Conservation (phyloP, 2,329 filamentous ascomycete species). For the Diaporthe caulivora region DNA sequence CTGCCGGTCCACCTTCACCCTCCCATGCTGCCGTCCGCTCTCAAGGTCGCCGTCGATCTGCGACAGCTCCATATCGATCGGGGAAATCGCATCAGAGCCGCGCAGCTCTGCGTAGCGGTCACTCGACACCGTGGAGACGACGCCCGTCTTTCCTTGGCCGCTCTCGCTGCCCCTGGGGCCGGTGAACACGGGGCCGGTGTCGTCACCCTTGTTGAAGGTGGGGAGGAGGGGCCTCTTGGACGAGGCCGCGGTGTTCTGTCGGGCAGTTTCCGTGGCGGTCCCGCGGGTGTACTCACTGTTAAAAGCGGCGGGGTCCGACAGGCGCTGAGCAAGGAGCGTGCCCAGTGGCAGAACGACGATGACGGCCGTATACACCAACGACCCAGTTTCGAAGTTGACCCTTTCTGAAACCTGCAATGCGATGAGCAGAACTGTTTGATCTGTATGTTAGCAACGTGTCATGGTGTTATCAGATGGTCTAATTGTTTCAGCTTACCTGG, state of each 20-base stretch:
- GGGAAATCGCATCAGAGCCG: constrained; percentile 43
- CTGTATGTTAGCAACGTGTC: neutral
- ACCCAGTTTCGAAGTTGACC: constrained; percentile 62
- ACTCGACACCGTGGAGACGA: constrained; percentile 34
- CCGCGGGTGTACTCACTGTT: constrained; percentile 30
- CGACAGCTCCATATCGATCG: constrained; percentile 50
- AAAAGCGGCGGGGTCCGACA: constrained; percentile 49
- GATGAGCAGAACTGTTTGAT: constrained; percentile 61
- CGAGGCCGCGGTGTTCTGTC: constrained; percentile 38
- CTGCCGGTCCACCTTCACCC: constrained; percentile 48
- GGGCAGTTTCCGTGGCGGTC: constrained; percentile 38
- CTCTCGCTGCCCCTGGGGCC: constrained; percentile 27
- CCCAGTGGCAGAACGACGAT: constrained; percentile 65
- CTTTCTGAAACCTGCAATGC: constrained; percentile 58
- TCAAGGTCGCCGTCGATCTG: constrained; percentile 44
- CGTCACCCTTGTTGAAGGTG: constrained; percentile 35
- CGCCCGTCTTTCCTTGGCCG: constrained; percentile 43
- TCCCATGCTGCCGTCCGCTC: constrained; percentile 24
- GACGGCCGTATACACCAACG: constrained; percentile 62
- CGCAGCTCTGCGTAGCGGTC: constrained; percentile 42
- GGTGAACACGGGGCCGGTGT: constrained; percentile 35
- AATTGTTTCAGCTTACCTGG: too few relatives aligned
- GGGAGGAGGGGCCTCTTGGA: constrained; percentile 36
- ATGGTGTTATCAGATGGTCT: neutral
- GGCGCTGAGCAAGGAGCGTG: constrained; percentile 63